Percentiles rank a stretch among this genome's conserved stretches.
Conservation (phyloP, 2,329 filamentous ascomycete species). For the Thielaviopsis punctulata region DNA sequence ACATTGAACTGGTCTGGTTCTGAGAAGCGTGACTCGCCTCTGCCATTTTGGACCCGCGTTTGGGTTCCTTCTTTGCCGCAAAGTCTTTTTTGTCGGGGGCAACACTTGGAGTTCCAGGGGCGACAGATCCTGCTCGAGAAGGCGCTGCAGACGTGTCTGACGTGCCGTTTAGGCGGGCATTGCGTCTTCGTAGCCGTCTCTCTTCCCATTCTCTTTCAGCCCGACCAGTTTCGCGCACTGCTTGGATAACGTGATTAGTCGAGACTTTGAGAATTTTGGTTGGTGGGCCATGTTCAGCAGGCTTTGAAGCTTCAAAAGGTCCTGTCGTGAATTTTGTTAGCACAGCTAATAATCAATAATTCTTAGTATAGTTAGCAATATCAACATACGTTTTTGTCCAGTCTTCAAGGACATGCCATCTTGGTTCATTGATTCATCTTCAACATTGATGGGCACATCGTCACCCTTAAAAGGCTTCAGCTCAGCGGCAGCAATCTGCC, state of each 20-base stretch:
- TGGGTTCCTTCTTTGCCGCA: constrained; percentile 71
- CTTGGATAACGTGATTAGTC: constrained; percentile 30
- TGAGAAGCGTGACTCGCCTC: constrained; percentile 69
- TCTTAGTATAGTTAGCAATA: neutral
- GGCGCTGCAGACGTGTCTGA: constrained; percentile 30
- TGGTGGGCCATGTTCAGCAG: constrained; percentile 17
- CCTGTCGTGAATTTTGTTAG: constrained; percentile 2
- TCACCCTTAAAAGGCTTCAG: constrained; percentile 20
- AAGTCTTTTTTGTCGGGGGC: constrained; percentile 53
- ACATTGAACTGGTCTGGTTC: constrained; percentile 66
- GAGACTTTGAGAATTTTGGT: constrained; percentile 32
- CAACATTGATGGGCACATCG: constrained; percentile 13
- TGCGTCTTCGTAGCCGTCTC: constrained; percentile 47
- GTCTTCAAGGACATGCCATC: neutral
- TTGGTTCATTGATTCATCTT: neutral
- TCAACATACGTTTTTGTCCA: constrained; percentile 9
- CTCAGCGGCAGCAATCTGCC: constrained; percentile 50
- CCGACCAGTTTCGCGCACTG: constrained; percentile 44
- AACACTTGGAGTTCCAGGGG: constrained; percentile 39
- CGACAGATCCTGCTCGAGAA: constrained; percentile 38
- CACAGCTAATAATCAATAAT: neutral
- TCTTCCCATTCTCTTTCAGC: constrained; percentile 59
- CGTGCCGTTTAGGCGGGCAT: constrained; percentile 42
- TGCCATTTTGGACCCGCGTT: constrained; percentile 55
- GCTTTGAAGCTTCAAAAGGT: constrained; percentile 13